Evolutionary conservation across 2,329 filamentous ascomycete genomes (phyloP), one percentile per base, ranked within the genome.

Genomic region (Emmonsiellopsis sp.): DNA sequence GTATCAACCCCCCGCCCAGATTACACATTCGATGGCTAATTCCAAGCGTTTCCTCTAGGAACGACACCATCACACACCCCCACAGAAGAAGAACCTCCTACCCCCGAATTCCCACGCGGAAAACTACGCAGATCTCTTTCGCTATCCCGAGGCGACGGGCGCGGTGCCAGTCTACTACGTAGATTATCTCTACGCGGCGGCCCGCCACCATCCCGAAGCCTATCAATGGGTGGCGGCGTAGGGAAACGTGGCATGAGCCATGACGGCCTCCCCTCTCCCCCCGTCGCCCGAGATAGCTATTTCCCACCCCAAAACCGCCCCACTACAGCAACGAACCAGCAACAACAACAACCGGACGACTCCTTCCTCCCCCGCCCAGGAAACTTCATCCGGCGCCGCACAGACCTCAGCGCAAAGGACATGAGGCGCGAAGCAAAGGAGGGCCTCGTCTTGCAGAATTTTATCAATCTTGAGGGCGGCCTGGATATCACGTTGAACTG

Each of bases 401-500:
- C 87, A 0, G 84, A 82, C 11, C 69, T 89, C 41, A 83, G 81
- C 26, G 70, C 74, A 2, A 87, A 84, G 64, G 78, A 85, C 59
- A 73, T 79, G 59, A 78, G 76, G 61, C 78, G 79, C 57, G 73
- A 61, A 66, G 77, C 68, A 76, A 85, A 72, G 77, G 68, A 62
- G 74, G 70, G 65, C n/a, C 34, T 52, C 46, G 75, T 78, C 15
- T 75, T 76, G 43, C 77, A 80, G 8, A 80, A 70, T 48, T 73
- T 75, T 53, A 75, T 97, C 55, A 83, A 95, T 64, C 76, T 96
- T 0, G 82, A 93, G 65, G 86, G 86, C 32, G 90, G 89, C 0
- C 75, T 98, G 8, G 90, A 96, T 59, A 85, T 98, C 37, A 87
- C 83, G 50, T 72, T 98, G 43, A 95, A 96, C 62, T 83, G 95